These are phyloP conservation scores for Starmerella stigmatis DNA, from an alignment of 805 yeast species.

Conservation along the genomic window DNA sequence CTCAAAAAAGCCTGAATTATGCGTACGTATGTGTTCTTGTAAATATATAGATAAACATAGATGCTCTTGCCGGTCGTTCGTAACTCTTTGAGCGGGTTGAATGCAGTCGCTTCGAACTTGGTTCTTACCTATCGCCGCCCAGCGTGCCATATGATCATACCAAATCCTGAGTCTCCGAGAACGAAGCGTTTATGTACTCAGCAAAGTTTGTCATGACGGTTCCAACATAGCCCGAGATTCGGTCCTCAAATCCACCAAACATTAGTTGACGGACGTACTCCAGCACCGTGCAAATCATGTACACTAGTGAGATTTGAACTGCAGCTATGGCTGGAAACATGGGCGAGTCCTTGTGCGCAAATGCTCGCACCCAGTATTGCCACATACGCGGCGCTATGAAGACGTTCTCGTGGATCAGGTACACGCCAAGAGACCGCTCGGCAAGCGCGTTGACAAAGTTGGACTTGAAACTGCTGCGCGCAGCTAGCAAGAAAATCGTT, in stretches of 20 bases:
- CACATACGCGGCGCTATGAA: slow-evolving; percentile 9
- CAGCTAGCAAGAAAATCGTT: slow-evolving; percentile 4
- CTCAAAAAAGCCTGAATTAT: slow-evolving; percentile 25
- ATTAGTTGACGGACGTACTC: slow-evolving; percentile 10
- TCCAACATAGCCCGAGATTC: not conserved
- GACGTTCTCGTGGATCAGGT: slow-evolving; percentile 15
- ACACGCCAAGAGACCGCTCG: slow-evolving; percentile 13
- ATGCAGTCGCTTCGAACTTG: not conserved
- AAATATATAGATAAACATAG: not conserved
- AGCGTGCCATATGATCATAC: not conserved
- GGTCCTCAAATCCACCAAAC: slow-evolving; percentile 9
- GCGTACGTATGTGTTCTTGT: not conserved
- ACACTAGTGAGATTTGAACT: slow-evolving; percentile 5
- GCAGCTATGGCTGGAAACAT: slow-evolving; percentile 12
- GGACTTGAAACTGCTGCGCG: slow-evolving; percentile 1
- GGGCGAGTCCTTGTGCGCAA: not conserved
- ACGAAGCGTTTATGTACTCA: not conserved
- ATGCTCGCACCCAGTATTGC: slow-evolving; percentile 4
- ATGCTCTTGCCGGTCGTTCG: not conserved
- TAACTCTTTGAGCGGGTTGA: not conserved
- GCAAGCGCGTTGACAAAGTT: slow-evolving; percentile 8
- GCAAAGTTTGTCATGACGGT: not conserved
- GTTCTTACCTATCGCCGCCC: too few species aligned
- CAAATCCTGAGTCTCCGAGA: not conserved
- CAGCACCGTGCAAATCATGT: slow-evolving; percentile 6